These are phyloP conservation scores for Linnemannia hyalina DNA, from an alignment of 192 early-diverging fungal genomes.

Conservation along the genomic window DNA sequence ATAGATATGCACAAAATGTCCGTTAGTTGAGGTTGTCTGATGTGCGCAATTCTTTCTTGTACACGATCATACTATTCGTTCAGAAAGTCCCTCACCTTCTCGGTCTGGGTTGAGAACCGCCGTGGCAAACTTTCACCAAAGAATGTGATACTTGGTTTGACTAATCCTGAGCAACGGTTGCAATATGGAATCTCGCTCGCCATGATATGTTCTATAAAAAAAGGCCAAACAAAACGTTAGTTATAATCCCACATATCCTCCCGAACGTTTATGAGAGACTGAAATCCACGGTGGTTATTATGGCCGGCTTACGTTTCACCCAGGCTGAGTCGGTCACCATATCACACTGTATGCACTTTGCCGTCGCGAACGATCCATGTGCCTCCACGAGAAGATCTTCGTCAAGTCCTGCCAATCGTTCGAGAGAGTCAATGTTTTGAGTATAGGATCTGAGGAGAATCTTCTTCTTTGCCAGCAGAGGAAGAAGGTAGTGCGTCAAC, in stretches of 20 bases:
- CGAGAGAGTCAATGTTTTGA: slow-evolving; percentile 98
- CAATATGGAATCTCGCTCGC: slow-evolving; percentile 79
- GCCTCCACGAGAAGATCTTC: slow-evolving; percentile 87
- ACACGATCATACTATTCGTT: no score
- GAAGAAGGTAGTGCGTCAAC: slow-evolving; percentile 88
- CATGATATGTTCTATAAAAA: slow-evolving; percentile 61
- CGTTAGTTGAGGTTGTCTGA: no score
- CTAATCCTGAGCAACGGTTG: slow-evolving; percentile 72
- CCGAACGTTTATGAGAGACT: neutral
- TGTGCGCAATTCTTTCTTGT: neutral
- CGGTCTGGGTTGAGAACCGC: slow-evolving; percentile 69
- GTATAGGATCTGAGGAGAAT: slow-evolving; percentile 89
- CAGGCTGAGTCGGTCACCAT: slow-evolving; percentile 53
- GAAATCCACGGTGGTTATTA: neutral
- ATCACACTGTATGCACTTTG: slow-evolving; percentile 80
- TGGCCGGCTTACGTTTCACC: slow-evolving; percentile 45
- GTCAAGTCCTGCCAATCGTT: slow-evolving; percentile 84
- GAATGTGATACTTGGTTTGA: slow-evolving; percentile 98
- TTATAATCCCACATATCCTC: neutral
- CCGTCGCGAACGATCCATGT: slow-evolving; percentile 91
- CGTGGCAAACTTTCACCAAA: slow-evolving; percentile 92
- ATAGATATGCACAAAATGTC: neutral
- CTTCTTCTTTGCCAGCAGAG: slow-evolving; percentile 77
- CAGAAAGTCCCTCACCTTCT: slow-evolving; percentile 14
- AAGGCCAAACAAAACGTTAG: neutral